These are phyloP conservation scores for Botrytis tulipae DNA, from an alignment of 2,329 filamentous ascomycete genomes.

Conservation along the genomic window DNA sequence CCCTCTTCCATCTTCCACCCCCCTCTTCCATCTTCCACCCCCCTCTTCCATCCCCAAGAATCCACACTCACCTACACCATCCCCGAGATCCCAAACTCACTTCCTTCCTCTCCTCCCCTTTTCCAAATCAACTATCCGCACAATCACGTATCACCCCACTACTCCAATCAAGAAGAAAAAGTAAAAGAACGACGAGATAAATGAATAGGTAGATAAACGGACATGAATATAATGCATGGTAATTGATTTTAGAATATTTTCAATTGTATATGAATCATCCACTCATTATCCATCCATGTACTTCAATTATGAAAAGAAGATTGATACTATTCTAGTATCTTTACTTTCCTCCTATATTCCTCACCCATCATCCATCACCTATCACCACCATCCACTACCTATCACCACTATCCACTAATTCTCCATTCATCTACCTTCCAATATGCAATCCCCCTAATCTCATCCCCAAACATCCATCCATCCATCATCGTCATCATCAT, in stretches of 20 bases:
- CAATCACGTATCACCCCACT: neutral
- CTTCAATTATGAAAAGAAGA: neutral
- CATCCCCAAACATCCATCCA: neutral
- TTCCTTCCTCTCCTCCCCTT: neutral
- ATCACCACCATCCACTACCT: neutral
- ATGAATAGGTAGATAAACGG: neutral
- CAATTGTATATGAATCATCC: neutral
- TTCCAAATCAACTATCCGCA: neutral
- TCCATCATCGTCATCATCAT: slow-evolving; percentile 4
- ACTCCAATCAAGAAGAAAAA: neutral
- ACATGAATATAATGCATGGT: neutral
- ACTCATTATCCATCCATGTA: neutral
- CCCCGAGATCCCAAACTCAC: neutral
- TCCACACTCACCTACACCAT: no score
- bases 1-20: no score
- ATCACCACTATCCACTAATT: neutral
- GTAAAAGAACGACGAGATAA: no score
- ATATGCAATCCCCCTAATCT: neutral
- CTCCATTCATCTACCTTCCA: neutral
- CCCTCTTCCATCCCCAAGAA: no score
- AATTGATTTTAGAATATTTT: neutral
- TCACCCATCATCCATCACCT: neutral
- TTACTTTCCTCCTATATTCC: neutral
- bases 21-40: no score
- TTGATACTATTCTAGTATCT: slow-evolving; percentile 17